Evolutionary conservation across 495 filamentous ascomycete genomes (phyloP).

Genomic region (Trichoderma parareesei): DNA sequence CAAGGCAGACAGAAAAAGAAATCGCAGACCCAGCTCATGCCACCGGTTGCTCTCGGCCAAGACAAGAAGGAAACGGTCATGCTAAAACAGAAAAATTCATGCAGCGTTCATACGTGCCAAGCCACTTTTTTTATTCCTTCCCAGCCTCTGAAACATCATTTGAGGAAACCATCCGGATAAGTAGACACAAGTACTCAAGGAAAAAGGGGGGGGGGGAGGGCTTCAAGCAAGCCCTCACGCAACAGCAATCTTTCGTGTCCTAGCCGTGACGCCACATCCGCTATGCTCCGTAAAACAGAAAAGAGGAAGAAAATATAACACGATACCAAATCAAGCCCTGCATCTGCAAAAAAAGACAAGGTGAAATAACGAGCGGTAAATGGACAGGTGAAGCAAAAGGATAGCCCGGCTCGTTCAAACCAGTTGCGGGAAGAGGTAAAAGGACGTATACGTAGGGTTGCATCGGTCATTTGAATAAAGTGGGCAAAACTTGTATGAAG

Average conservation of each 20-base stretch:
- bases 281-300: conserved; percentile 8
- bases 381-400: conserved; percentile 7
- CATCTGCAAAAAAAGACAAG: not conserved
- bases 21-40: not conserved
- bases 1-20: not conserved
- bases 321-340: not conserved
- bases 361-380: not conserved
- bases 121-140: not conserved
- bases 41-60: not conserved
- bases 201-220: too few species aligned
- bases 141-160: not conserved
- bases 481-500: not conserved
- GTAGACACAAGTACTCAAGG: not conserved
- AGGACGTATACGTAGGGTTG: not conserved
- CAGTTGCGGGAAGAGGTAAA: not conserved
- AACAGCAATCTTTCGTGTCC: not conserved
- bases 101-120: conserved; percentile 2
- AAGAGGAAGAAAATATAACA: not conserved
- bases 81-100: not conserved
- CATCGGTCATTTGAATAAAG: not conserved
- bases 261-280: conserved; percentile 9
- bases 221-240: not conserved
- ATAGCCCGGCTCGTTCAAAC: not conserved
- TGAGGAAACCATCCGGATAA: not conserved
- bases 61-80: not conserved